phyloP scores from a whole-genome alignment of 1,284 basidiomycete species.

The Salmacisia buchloeana region DNA sequence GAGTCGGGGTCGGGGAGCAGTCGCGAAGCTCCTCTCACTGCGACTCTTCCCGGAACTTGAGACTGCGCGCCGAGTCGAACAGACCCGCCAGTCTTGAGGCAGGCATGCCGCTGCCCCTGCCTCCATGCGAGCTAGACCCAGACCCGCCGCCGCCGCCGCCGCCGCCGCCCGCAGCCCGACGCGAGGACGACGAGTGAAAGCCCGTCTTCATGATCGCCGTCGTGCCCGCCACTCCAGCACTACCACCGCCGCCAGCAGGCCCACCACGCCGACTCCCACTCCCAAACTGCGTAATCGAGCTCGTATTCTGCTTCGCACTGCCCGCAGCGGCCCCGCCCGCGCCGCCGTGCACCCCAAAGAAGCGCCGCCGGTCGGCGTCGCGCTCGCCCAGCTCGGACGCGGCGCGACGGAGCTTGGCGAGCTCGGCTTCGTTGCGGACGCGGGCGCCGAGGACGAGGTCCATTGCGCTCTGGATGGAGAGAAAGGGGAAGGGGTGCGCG shows the following conservation, averaged over 20 bases:
- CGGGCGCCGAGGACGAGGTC: background rate
- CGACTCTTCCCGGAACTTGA: background rate
- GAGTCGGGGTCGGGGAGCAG: no score
- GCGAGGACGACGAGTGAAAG: background rate
- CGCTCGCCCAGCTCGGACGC: background rate
- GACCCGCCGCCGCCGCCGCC: background rate
- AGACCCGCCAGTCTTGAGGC: background rate
- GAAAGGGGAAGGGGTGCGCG: background rate
- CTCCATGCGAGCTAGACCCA: no score
- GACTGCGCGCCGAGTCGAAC: background rate
- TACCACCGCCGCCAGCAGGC: background rate
- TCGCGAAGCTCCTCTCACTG: background rate
- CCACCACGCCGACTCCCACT: background rate
- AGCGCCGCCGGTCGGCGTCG: background rate
- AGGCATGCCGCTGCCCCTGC: no score
- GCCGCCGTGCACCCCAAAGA: no score
- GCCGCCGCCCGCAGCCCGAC: background rate
- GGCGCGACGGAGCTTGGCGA: background rate
- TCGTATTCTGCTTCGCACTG: background rate
- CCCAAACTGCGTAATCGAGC: conserved; percentile 3
- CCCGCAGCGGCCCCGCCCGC: background rate
- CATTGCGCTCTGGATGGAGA: background rate
- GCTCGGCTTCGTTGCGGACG: background rate
- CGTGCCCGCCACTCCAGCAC: no score
- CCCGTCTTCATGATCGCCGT: background rate